Evolutionary conservation across 2,329 filamentous ascomycete species (phyloP), one percentile per base, ranked within the genome.

Genomic region (Orbilia ellipsospora): DNA sequence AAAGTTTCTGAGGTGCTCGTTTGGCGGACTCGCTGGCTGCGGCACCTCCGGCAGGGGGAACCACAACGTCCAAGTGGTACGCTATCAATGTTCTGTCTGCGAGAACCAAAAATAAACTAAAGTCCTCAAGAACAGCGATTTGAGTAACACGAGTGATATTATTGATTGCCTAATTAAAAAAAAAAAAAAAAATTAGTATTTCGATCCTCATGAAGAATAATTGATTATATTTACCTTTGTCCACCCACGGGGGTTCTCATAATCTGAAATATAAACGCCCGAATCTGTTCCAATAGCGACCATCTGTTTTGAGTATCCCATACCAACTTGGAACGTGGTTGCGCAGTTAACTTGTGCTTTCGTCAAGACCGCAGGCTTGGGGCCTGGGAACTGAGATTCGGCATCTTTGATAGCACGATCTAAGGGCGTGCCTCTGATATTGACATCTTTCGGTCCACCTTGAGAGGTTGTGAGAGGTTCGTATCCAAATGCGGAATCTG

Each of bases 261-360:
- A 90, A 78, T 97, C 93, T 2, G 94, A 92, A 56, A 96, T 91
- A 81, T 89, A 99, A 2, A 99, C 92, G 36, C 95, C 95, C 82
- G 92, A 94, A 81, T 99, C 95, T 0, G 95, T 99, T 51, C 96
- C 95, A 68, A 99, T 91, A 10, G 94, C 95, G 79, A 97, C 90
- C 87, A 97, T 92, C 55, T 91, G 88, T 81, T 91, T 94, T 28
- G 92, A 92, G 80, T 90, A 91, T 12, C 67, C 72, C 67, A 78
- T 77, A 20, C 78, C 78, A 0, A 91, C 91, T 28, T 89, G 90
- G 82, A 99, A 99, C 0, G 92, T 91, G 1, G 94, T 94, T 0
- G 95, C 92, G 82, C 95, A 99, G 81, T 99, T 95, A 78, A 99
- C 94, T 62, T 89, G 87, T 36, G 94, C 91, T 79, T 92, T 88